phyloP scores from a whole-genome alignment of 768 basidiomycete genomes.

The Cubamyces lactineus region DNA sequence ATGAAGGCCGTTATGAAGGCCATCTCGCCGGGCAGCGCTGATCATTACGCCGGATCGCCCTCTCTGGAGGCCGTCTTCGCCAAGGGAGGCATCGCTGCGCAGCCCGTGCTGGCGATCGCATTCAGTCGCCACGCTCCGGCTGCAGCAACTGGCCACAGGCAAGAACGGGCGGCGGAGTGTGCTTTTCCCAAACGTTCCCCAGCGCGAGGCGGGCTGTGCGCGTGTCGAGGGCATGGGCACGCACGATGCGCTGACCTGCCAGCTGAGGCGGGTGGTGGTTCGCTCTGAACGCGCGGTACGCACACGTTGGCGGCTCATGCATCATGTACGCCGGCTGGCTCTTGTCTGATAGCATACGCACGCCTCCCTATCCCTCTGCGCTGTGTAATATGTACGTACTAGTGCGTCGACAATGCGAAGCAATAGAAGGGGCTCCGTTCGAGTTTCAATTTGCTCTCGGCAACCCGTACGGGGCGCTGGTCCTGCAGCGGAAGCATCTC shows the following conservation, averaged over 20 bases:
- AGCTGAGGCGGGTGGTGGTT: neutral
- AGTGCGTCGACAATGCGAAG: neutral
- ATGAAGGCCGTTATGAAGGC: slow-evolving; percentile 15
- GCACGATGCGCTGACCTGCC: too few relatives aligned
- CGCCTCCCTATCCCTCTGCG: neutral
- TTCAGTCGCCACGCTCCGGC: too few relatives aligned
- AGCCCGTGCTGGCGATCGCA: neutral
- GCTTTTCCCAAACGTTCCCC: too few relatives aligned
- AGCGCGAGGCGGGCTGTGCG: neutral
- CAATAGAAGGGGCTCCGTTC: neutral
- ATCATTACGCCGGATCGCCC: slow-evolving; percentile 16
- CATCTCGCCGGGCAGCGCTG: neutral
- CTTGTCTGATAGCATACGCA: neutral
- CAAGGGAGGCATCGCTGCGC: neutral
- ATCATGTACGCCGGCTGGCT: too few relatives aligned
- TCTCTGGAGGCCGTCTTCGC: neutral
- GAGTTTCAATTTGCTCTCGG: neutral
- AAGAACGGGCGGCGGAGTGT: too few relatives aligned
- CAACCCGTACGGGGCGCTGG: neutral
- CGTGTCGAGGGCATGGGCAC: neutral
- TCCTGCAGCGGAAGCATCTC: neutral
- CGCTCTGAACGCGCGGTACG: neutral
- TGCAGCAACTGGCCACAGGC: too few relatives aligned
- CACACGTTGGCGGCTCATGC: slow-evolving; percentile 9
- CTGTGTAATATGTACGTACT: slow-evolving; percentile 19